These are phyloP conservation scores for Aeschynomene evenia DNA, from an alignment of 306 rosid species.

Conservation along the genomic window DNA sequence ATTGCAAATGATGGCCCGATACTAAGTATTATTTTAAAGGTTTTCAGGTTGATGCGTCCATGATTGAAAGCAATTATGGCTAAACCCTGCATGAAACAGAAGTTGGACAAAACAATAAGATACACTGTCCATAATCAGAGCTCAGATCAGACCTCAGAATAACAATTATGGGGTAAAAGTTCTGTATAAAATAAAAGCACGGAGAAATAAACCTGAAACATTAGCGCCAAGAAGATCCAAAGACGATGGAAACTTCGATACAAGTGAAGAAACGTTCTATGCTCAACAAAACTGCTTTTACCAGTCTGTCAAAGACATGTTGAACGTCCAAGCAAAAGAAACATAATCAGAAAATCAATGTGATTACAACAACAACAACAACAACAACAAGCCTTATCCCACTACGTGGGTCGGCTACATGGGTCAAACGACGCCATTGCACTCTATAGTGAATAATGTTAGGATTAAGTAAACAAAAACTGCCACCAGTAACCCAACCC, in stretches of 20 bases:
- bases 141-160: slow-evolving; percentile 24
- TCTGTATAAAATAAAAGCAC: background rate
- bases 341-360: background rate
- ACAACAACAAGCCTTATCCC: too few species aligned
- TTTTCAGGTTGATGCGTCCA: slow-evolving; percentile 53
- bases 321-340: slow-evolving; percentile 3
- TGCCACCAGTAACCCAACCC: background rate
- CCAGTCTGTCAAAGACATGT: slow-evolving; percentile 68
- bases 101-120: slow-evolving; percentile 27
- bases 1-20: slow-evolving; percentile 85
- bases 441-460: too few species aligned
- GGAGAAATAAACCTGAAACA: slow-evolving; percentile 76
- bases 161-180: slow-evolving; percentile 12
- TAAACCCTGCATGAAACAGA: slow-evolving; percentile 57
- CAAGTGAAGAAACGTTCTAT: slow-evolving; percentile 83
- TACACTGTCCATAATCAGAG: slow-evolving; percentile 10
- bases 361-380: too few species aligned
- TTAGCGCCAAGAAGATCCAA: slow-evolving; percentile 89
- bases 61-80: slow-evolving; percentile 78
- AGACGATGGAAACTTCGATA: slow-evolving; percentile 97
- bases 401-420: too few species aligned
- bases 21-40: slow-evolving; percentile 75
- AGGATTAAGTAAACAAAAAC: background rate
- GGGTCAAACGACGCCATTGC: too few species aligned
- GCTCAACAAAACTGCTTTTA: slow-evolving; percentile 95